Percentiles rank a stretch among this genome's conserved stretches.
Conservation (phyloP, 208 protist species). For the Acanthamoeba triangularis region DNA sequence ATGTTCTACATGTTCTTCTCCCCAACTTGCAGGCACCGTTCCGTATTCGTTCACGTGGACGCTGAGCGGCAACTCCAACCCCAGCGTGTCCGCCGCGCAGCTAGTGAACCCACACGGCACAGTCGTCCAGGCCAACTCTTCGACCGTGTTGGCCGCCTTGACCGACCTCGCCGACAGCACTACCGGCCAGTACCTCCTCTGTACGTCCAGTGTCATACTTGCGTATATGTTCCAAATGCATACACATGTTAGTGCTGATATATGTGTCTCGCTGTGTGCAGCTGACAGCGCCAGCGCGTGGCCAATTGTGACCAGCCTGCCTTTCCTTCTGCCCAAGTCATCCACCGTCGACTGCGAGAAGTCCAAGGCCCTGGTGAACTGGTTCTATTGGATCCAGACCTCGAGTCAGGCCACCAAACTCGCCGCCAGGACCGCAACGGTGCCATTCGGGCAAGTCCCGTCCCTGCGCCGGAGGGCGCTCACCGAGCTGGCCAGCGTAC, state of each 20-base stretch:
- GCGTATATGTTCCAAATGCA: too few species aligned
- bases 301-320: background rate
- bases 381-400: constrained; percentile 66
- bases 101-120: background rate
- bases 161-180: background rate
- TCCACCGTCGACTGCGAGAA: constrained; percentile 22
- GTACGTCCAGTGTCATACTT: too few species aligned
- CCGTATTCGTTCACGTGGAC: background rate
- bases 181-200: background rate
- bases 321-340: background rate
- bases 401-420: background rate
- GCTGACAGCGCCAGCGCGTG: background rate
- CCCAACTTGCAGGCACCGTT: background rate
- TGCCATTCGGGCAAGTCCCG: too few species aligned
- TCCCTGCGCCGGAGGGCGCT: too few species aligned
- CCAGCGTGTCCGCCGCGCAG: background rate
- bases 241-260: too few species aligned
- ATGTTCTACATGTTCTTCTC: too few species aligned
- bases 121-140: background rate
- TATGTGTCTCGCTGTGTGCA: background rate
- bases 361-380: constrained; percentile 38
- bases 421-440: background rate
- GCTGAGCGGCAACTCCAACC: background rate
- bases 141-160: background rate
- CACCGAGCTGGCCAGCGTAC: too few species aligned